Base-by-base conservation (phyloP, 2,329 filamentous ascomycete genomes). In the Tolypocladium pustulatum region DNA sequence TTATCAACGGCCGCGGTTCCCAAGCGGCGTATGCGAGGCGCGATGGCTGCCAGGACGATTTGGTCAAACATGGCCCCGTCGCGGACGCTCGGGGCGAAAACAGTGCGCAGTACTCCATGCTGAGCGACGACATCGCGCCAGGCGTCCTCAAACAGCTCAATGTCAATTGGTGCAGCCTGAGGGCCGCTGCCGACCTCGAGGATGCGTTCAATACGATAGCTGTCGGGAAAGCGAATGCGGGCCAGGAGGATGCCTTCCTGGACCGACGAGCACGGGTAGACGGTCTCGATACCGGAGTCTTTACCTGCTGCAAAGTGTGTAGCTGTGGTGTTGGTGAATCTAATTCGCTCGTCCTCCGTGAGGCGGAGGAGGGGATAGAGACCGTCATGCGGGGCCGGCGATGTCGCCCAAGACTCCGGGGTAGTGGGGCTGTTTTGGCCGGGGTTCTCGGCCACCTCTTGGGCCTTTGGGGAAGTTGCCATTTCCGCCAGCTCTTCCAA, bases 231-330 rank as follows among this genome's bases (percentile, higher is more conserved):
- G 76, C 57, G 72, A 69, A 15, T 65, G 2, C 78, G 76, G 10
- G 81, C 64, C 1, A 77, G 75, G 66, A 81, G 73, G 2, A 81
- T 71, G 4, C 74, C 76, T 64, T 79, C 77, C 60, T 81, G 79
- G 2, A 80, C 66, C 0, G 78, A 72, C 0, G 78, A 76, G 65
- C 77, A 79, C 1, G 78, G 78, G 57, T 79, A 81, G 0, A 78
- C 66, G 58, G 81, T 78, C 56, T 78, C 74, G 12, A 79, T 67
- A 38, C 8, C 17, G 12, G 15, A 25, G 27, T 32, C 15, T 15
- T 37, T 54, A 9, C 34, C 22, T 2, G 10, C 34, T 25, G 34
- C 9, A 34, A 54, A 17, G n/a, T 3, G 30, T 3, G 20, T 27
- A 12, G 12, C 52, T 9, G 52, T 54, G n/a, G 52, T 54, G n/a